A percentile compares a stretch with the other conserved stretches of the same genome.
Evolutionary conservation across 2,329 filamentous ascomycete genomes (phyloP).

Genomic region (Colletotrichum musae): DNA sequence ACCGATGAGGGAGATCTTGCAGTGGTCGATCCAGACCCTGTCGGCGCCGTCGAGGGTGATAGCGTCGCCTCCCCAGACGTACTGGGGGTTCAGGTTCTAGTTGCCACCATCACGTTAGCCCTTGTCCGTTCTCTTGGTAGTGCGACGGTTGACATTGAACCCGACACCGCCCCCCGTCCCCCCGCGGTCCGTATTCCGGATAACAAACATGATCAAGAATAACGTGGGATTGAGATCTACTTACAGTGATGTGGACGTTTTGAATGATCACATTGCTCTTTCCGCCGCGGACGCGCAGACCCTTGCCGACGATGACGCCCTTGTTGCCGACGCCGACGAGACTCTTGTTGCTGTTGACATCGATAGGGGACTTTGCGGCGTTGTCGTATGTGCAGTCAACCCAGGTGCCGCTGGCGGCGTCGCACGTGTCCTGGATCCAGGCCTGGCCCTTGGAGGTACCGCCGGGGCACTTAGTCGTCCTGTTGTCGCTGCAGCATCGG

Average conservation of each 20-base stretch:
- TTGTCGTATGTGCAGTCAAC: constrained; percentile 47
- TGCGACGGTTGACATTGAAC: no score
- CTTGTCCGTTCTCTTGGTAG: no score
- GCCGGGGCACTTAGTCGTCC: constrained; percentile 47
- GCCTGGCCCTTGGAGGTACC: constrained; percentile 43
- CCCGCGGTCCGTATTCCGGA: no score
- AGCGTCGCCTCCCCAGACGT: constrained; percentile 48
- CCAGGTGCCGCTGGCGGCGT: constrained; percentile 43
- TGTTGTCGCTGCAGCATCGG: constrained; percentile 47
- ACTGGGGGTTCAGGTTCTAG: constrained; percentile 55
- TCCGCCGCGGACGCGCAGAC: constrained; percentile 58
- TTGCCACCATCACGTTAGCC: background rate
- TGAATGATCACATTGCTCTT: constrained; percentile 65
- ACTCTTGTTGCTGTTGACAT: constrained; percentile 49
- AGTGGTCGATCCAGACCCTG: constrained; percentile 51
- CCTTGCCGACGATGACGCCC: constrained; percentile 53
- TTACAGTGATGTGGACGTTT: constrained; percentile 60
- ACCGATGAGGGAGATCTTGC: constrained; percentile 57
- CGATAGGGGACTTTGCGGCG: constrained; percentile 45
- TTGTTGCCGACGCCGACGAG: constrained; percentile 46
- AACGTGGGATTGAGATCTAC: no score
- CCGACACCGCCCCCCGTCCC: no score
- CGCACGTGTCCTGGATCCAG: constrained; percentile 45
- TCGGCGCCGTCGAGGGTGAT: constrained; percentile 55
- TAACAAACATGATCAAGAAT: no score